Conservation (phyloP, 192 early-diverging fungal genomes). For the Coemansia sp. region DNA sequence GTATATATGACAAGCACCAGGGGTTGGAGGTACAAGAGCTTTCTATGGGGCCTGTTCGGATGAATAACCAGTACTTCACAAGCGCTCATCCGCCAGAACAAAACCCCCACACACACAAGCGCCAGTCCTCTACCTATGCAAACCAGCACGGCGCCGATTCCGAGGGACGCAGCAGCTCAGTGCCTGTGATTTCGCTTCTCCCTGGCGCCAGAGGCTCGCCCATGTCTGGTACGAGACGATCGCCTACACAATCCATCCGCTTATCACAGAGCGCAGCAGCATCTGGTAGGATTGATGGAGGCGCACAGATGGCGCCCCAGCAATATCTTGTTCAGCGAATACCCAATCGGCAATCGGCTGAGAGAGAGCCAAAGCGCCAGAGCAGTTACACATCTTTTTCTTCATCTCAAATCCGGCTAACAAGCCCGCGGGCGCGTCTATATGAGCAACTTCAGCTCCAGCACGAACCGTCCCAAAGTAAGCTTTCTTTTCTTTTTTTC, state of each 20-base stretch:
- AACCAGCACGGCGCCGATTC: constrained; percentile 21
- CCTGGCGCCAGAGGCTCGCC: constrained; percentile 37
- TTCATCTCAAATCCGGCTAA: constrained; percentile 38
- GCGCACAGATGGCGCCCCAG: constrained; percentile 25
- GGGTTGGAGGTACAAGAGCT: constrained; percentile 36
- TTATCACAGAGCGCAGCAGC: not conserved
- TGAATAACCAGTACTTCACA: constrained; percentile 10
- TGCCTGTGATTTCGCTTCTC: constrained; percentile 46
- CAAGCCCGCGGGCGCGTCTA: constrained; percentile 41
- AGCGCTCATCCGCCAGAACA: too few relatives aligned
- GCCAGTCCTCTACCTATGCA: constrained; percentile 19
- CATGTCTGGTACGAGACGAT: constrained; percentile 11
- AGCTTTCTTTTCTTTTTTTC: constrained; percentile 8
- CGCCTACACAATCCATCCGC: constrained; percentile 1
- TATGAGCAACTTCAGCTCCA: constrained; percentile 20
- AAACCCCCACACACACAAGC: constrained; percentile 6
- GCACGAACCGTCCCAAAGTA: constrained; percentile 30
- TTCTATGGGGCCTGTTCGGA: constrained; percentile 22
- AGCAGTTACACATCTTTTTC: constrained; percentile 16
- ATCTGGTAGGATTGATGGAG: not conserved
- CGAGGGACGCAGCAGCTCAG: constrained; percentile 42
- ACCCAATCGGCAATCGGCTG: constrained; percentile 7
- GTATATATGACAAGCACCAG: constrained; percentile 42
- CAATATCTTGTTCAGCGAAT: constrained; percentile 47
- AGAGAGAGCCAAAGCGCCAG: constrained; percentile 9